Evolutionary conservation across 495 filamentous ascomycete genomes (phyloP), one percentile per base, ranked within the genome.

Genomic region (Neurospora sp.): DNA sequence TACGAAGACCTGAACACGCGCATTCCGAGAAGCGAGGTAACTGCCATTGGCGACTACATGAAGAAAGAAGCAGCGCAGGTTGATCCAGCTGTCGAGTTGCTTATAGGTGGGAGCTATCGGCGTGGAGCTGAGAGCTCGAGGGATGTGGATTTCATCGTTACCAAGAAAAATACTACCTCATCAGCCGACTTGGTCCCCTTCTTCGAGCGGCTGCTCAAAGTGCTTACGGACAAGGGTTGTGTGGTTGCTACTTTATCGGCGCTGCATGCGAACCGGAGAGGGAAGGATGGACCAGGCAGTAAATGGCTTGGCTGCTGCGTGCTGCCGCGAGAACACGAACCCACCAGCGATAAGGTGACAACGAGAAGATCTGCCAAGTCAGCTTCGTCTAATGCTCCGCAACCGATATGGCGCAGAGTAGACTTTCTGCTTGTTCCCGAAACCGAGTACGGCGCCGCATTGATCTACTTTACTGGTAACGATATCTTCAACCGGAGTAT

Each of bases 401-500:
- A 75, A 0, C 76, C 82, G 0, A 75, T 88, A 5, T 97, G 93
- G 94, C 87, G 94, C 31, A 87, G 94, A 2, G 91, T 97, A 73
- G 96, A 99, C 78, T 88, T 98, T 39, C 84, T 99, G 0, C 86
- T 97, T 18, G 96, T 97, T 14, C 94, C 94, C 0, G 88, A 90
- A 74, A 84, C 87, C 0, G 90, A 97, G 81, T 84, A 94, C 48
- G 96, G 96, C 3, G 96, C 96, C 1, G 94, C 96, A 2, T 79
- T 98, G 77, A 87, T 99, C 70, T 99, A 99, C 77, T 99, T 98
- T 76, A 98, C 96, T 0, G 96, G 96, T 2, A 96, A 97, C 76
- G 94, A 97, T 77, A 94, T 98, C 69, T 99, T 99, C 83, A 99
- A 99, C 77, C 86, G 95, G 39, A 96, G 92, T 72, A 88, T 98